Evolutionary conservation across 345 rosid genomes (phyloP).

Genomic region (Bruguiera gymnorhiza): DNA sequence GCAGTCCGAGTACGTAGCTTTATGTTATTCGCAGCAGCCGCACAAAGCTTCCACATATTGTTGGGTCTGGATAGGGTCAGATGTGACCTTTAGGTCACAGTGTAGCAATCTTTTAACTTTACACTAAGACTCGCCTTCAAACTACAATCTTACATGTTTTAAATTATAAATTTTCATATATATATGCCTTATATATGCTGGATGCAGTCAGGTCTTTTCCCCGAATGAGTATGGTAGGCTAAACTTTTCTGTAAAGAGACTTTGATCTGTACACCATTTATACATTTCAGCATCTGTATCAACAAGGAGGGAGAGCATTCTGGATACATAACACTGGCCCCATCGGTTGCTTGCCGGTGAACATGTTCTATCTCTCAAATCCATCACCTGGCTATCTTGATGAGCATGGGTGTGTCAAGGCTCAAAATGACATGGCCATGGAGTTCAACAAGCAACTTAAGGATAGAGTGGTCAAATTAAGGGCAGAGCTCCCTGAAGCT

Average conservation of each 20-base stretch:
- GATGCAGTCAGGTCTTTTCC: not conserved
- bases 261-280: not conserved
- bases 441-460: constrained; percentile 74
- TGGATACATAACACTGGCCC: constrained; percentile 95
- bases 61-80: too few relatives aligned
- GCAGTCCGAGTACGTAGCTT: constrained; percentile 67
- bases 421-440: constrained; percentile 67
- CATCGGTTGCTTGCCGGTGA: constrained; percentile 77
- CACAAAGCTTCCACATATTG: too few relatives aligned
- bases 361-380: constrained; percentile 59
- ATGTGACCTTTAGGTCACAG: too few relatives aligned
- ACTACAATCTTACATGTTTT: too few relatives aligned
- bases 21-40: not conserved
- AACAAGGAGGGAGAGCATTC: constrained; percentile 57
- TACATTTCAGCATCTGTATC: constrained; percentile 40
- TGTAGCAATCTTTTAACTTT: too few relatives aligned
- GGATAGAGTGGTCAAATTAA: constrained; percentile 47
- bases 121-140: too few relatives aligned
- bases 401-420: constrained; percentile 64
- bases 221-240: not conserved
- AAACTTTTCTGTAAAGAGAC: too few relatives aligned
- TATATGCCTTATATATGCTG: not conserved
- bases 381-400: constrained; percentile 69
- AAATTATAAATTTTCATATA: not conserved
- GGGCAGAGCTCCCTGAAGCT: constrained; percentile 59